Conservation (phyloP, 1,139 yeast genomes). For the Debaryomyces sp. region DNA sequence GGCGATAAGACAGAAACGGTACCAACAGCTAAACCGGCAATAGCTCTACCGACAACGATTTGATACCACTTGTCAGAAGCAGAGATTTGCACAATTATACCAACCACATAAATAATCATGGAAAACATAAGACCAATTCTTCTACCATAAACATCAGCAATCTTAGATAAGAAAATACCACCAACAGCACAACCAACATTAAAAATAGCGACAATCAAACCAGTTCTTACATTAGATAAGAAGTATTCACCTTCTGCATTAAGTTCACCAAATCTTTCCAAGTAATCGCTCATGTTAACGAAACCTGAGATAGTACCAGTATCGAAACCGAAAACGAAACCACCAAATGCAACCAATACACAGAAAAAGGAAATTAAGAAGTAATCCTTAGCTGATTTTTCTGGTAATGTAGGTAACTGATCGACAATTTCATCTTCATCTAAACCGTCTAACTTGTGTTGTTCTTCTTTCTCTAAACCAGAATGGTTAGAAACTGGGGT, state of each 20-base stretch:
- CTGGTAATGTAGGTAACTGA: constrained; percentile 25
- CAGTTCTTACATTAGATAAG: constrained; percentile 51
- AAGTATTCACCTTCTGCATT: constrained; percentile 29
- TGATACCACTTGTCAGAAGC: constrained; percentile 50
- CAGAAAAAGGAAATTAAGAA: constrained; percentile 38
- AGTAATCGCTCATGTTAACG: constrained; percentile 58
- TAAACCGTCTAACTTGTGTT: constrained; percentile 12
- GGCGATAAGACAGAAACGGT: constrained; percentile 66
- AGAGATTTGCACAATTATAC: constrained; percentile 49
- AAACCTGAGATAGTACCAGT: constrained; percentile 75
- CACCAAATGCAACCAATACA: constrained; percentile 59
- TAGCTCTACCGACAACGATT: constrained; percentile 59
- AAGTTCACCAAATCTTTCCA: constrained; percentile 47
- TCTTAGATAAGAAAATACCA: constrained; percentile 59
- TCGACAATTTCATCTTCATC: constrained; percentile 5
- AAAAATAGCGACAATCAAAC: constrained; percentile 63
- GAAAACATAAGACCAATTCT: constrained; percentile 50
- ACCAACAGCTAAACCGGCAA: constrained; percentile 75
- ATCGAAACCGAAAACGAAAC: constrained; percentile 74
- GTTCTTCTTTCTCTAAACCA: constrained; percentile 29
- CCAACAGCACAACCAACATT: constrained; percentile 77
- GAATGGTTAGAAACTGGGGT: constrained; percentile 37
- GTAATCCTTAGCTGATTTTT: constrained; percentile 33
- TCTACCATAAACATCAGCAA: constrained; percentile 58
- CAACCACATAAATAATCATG: constrained; percentile 49